Conservation (phyloP, 2,329 filamentous ascomycete genomes). For the Colletotrichum horii region DNA sequence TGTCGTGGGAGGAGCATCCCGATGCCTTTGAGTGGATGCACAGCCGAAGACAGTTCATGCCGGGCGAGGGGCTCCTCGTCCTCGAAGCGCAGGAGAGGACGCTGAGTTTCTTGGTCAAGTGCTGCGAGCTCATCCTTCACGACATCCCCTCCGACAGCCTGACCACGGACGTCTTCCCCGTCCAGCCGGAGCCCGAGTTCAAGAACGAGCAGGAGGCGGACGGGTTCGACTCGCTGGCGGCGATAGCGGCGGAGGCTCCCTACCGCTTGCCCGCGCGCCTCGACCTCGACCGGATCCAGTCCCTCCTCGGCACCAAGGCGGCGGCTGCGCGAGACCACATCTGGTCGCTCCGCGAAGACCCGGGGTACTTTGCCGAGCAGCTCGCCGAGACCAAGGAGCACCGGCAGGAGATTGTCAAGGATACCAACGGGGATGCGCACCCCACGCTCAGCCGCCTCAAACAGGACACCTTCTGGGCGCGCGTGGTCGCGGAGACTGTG, state of each 20-base stretch:
- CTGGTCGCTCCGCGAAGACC: slow-evolving; percentile 62
- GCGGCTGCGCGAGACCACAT: slow-evolving; percentile 56
- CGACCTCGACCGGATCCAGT: slow-evolving; percentile 48
- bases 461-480: slow-evolving; percentile 36
- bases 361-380: slow-evolving; percentile 55
- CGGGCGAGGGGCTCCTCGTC: slow-evolving; percentile 51
- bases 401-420: slow-evolving; percentile 45
- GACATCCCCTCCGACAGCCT: slow-evolving; percentile 44
- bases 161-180: slow-evolving; percentile 29
- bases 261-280: slow-evolving; percentile 54
- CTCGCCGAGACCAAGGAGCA: slow-evolving; percentile 52
- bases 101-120: slow-evolving; percentile 53
- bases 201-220: slow-evolving; percentile 31
- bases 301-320: slow-evolving; percentile 45
- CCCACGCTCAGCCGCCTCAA: slow-evolving; percentile 20
- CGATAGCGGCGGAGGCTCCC: slow-evolving; percentile 53
- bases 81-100: slow-evolving; percentile 56
- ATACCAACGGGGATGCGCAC: slow-evolving; percentile 35
- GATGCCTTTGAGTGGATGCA: slow-evolving; percentile 26
- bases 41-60: slow-evolving; percentile 39
- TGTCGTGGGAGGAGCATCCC: slow-evolving; percentile 35
- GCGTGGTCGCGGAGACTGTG: slow-evolving; percentile 38
- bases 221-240: slow-evolving; percentile 41
- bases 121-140: slow-evolving; percentile 52
- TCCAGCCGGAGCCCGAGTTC: slow-evolving; percentile 41